A percentile compares a stretch with the other conserved stretches of the same genome.
Evolutionary conservation across 164 flowering plant species (phyloP).

Genomic region (Berberis vulgaris): DNA sequence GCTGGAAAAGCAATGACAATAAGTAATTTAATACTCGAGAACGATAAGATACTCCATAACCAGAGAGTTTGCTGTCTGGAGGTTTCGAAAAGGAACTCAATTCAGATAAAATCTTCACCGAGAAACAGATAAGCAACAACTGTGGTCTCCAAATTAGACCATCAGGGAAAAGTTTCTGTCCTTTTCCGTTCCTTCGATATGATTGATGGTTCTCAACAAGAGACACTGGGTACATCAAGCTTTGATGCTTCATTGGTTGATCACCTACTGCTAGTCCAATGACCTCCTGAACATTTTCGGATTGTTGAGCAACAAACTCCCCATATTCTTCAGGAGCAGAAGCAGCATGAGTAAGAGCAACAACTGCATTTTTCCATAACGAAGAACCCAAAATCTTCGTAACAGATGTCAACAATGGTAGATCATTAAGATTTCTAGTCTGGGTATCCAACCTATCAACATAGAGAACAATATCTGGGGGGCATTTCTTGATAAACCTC

Average conservation of each 20-base stretch:
- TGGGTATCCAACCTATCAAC: conserved; percentile 81
- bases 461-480: conserved; percentile 80
- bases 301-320: conserved; percentile 73
- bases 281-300: conserved; percentile 77
- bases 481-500: conserved; percentile 58
- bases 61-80: conserved; percentile 77
- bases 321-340: conserved; percentile 98
- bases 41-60: conserved; percentile 55
- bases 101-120: conserved; percentile 80
- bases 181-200: conserved; percentile 80
- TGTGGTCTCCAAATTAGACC: conserved; percentile 87
- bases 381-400: conserved; percentile 52
- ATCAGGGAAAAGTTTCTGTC: conserved; percentile 80
- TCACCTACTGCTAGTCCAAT: conserved; percentile 90
- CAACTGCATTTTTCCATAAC: conserved; percentile 78
- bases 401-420: conserved; percentile 62
- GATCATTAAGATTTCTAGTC: conserved; percentile 79
- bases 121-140: conserved; percentile 65
- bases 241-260: conserved; percentile 65
- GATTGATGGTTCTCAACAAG: conserved; percentile 92
- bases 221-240: conserved; percentile 79
- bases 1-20: conserved; percentile 77
- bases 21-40: conserved; percentile 82
- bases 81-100: conserved; percentile 64
- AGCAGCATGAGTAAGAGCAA: conserved; percentile 83